Percentiles rank a stretch among this genome's conserved stretches.
These are phyloP conservation scores for Pythium brachiatum DNA, from an alignment of 352 stramenopile genomes.

Conservation along the genomic window DNA sequence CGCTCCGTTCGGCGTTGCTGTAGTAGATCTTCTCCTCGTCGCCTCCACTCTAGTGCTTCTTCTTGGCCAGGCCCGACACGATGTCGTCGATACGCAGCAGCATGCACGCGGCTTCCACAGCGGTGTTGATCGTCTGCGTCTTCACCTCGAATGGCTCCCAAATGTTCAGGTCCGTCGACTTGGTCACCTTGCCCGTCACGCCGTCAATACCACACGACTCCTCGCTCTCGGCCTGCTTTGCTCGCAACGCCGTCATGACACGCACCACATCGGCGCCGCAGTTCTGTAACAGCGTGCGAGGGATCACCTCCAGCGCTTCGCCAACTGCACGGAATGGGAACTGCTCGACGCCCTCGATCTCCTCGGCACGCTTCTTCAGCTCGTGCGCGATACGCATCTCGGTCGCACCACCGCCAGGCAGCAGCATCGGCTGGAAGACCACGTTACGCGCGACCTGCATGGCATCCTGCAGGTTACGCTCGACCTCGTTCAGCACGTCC, in stretches of 20 bases:
- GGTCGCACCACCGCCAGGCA: conserved; percentile 95
- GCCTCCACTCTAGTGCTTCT: conserved; percentile 67
- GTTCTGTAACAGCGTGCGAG: conserved; percentile 98
- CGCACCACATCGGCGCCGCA: conserved; percentile 98
- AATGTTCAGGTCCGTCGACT: conserved; percentile 96
- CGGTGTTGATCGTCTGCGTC: conserved; percentile 99
- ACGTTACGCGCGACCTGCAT: conserved; percentile 99
- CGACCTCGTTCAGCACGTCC: conserved; percentile 99
- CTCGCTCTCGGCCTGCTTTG: conserved; percentile 88
- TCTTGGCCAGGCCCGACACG: conserved; percentile 98
- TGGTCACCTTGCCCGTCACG: conserved; percentile 88
- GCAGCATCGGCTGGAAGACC: conserved; percentile 96
- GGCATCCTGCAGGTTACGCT: conserved; percentile 99
- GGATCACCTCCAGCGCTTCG: conserved; percentile 99
- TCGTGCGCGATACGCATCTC: conserved; percentile 98
- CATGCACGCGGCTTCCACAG: conserved; percentile 98
- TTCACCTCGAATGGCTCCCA: conserved; percentile 99
- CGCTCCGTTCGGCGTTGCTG: background rate
- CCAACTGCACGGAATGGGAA: conserved; percentile 97
- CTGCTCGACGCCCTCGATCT: conserved; percentile 96
- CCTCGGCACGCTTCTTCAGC: conserved; percentile 89
- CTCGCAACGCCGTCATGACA: conserved; percentile 96
- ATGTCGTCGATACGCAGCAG: conserved; percentile 99
- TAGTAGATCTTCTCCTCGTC: background rate
- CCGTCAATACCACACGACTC: conserved; percentile 79